Base-by-base conservation (phyloP, 2,329 filamentous ascomycete species). In the Pseudocercospora cruenta region DNA sequence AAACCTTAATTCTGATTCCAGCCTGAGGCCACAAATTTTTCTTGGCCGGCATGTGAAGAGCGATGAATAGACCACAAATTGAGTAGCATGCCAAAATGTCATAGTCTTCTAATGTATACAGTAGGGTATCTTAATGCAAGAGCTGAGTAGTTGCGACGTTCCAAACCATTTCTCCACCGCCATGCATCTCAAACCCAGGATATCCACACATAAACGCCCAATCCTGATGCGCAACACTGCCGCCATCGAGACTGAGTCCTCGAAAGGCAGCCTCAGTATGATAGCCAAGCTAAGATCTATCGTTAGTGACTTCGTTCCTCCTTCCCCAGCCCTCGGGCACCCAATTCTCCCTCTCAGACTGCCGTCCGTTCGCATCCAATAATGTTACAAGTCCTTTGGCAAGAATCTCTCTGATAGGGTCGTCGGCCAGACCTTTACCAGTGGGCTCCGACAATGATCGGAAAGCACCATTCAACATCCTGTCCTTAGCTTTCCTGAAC, bases 401-500 rank as follows among this genome's bases (percentile, higher is more conserved):
- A 58, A 76, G 72, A 3, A 57, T 28, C 51, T 74, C 69, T 19
- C 66, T 59, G 9, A 73, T 65, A 3, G 64, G 64, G 55, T 73
- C 71, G 16, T 72, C 65, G 0, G 62, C 62, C 9, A 74, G 54
- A 5, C 53, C 58, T 28, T 21, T n/a, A 19, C 16, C 64, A 10
- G 21, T 43, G 16, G 39, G 60, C 19, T 64, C 55, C 8, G 67
- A 69, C 43, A 74, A 59, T 3, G 67, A 66, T 49, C 68, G 68
- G 65, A 75, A 78, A 1, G 74, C 72, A 28, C 51, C 43, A 21
- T 72, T 71, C 10, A 79, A 60, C 58, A 76, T 68, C 59, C 72
- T 65, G 53, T 79, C 76, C 26, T 81, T 62, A 1, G 73, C 74
- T 63, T 79, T 78, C 8, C 75, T 72, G 51, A 79, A 76, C 55